Conservation (phyloP, 2,329 filamentous ascomycete genomes). For the Talaromyces sp. region DNA sequence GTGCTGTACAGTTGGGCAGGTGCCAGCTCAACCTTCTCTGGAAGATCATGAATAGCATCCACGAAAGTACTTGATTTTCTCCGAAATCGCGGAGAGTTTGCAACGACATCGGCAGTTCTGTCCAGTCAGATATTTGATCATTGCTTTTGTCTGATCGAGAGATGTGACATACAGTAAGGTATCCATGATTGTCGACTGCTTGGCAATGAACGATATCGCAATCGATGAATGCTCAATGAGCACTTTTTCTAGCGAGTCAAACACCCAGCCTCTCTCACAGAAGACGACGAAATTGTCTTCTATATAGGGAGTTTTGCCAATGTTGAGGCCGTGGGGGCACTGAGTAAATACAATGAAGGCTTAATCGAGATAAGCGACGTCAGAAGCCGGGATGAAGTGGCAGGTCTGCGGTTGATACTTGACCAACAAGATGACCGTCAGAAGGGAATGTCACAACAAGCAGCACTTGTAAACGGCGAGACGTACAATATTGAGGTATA, state of each 20-base stretch:
- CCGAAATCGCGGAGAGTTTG: slow-evolving; percentile 82
- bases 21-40: slow-evolving; percentile 77
- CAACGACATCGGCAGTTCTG: slow-evolving; percentile 87
- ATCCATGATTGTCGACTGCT: slow-evolving; percentile 38
- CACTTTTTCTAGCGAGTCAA: not conserved
- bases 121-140: slow-evolving; percentile 19
- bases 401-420: not conserved
- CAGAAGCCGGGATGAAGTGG: slow-evolving; percentile 9
- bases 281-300: not conserved
- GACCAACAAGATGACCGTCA: not conserved
- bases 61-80: slow-evolving; percentile 94
- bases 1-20: slow-evolving; percentile 97
- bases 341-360: not conserved
- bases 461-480: not conserved
- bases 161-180: slow-evolving; percentile 42
- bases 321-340: slow-evolving; percentile 3
- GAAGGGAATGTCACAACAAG: not conserved
- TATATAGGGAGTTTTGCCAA: not conserved
- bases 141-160: not conserved
- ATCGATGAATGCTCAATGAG: not conserved
- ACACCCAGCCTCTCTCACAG: not conserved
- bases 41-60: slow-evolving; percentile 92
- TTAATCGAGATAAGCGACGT: slow-evolving; percentile 3
- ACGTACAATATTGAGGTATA: not conserved
- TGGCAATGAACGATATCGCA: not conserved